Evolutionary conservation across 2,329 filamentous ascomycete species (phyloP), one percentile per base, ranked within the genome.

Genomic region (Fusarium nematophilum): DNA sequence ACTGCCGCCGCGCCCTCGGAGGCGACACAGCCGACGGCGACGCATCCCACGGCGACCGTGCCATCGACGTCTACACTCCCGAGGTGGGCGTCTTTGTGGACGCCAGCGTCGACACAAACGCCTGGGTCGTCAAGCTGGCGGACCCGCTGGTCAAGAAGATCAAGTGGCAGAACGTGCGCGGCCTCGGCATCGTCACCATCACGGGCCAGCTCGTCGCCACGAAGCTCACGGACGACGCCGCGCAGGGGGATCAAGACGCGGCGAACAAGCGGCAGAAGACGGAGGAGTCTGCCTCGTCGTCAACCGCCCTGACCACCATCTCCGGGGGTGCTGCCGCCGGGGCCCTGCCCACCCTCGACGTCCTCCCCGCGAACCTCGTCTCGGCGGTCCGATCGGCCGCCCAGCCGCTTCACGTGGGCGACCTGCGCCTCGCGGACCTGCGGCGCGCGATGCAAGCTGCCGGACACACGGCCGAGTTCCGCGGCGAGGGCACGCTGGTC

Each of bases 31-130:
- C 21, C 17, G 55, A 57, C 11, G 37, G 45, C 0, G 34, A 54
- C 17, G 25, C 17, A 3, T 75, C 73, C 10, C 78, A 79, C 6
- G 79, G 78, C 34, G 80, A 82, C 30, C 67, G 78, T 38, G 78
- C 81, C 14, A 83, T 87, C 29, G 88, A 93, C 61, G 91, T 99
- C 5, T 94, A 94, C 72, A 93, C 92, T 1, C 95, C 95, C 1
- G 75, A 79, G 9, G 80, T 91, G n/a, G 93, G 93, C 18, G 80
- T 84, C 27, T 80, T 83, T 11, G 83, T 99, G 34, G 89, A 99
- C 74, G 95, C 94, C 10, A 97, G 93, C 70, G 94, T 98, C 34
- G 95, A 99, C 73, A 98, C 94, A 5, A 97, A 98, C 72, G 93
- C 95, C 4, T 99, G 96, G 95, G 89, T 91, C 18, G 91, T 99